Percentiles rank a stretch among this genome's conserved stretches.
These are phyloP conservation scores for Fusarium buharicum DNA, from an alignment of 2,329 filamentous ascomycete species.

Conservation along the genomic window DNA sequence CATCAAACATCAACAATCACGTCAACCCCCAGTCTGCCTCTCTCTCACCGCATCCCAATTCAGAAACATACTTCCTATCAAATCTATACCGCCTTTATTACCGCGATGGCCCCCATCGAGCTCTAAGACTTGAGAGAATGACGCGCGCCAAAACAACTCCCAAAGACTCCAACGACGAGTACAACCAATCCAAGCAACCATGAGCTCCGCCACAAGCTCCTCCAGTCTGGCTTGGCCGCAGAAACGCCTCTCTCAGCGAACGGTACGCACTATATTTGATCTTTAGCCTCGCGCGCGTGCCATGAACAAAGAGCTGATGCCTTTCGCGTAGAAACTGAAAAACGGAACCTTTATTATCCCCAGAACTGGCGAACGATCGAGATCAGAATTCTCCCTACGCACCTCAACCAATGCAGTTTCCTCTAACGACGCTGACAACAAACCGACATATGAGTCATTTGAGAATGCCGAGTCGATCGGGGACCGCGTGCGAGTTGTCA, in stretches of 20 bases:
- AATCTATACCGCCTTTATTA: background rate
- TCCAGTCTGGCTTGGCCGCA: conserved; percentile 54
- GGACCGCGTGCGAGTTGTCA: conserved; percentile 50
- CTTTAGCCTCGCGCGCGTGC: background rate
- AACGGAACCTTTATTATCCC: conserved; percentile 90
- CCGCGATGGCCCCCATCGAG: conserved; percentile 28
- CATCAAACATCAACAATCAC: conserved; percentile 6
- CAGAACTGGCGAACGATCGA: conserved; percentile 83
- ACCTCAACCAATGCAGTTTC: conserved; percentile 52
- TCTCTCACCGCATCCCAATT: background rate
- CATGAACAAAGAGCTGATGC: conserved; percentile 17
- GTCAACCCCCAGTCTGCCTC: background rate
- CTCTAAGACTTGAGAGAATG: conserved; percentile 39
- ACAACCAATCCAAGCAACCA: conserved; percentile 55
- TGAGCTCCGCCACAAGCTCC: conserved; percentile 50
- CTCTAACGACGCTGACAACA: conserved; percentile 18
- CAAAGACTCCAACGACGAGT: conserved; percentile 34
- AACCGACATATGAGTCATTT: conserved; percentile 34
- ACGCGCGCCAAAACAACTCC: conserved; percentile 28
- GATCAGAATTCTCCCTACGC: conserved; percentile 81
- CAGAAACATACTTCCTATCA: too few species aligned
- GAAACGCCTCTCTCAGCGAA: conserved; percentile 58
- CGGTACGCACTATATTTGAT: conserved; percentile 49
- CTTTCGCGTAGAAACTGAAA: conserved; percentile 70
- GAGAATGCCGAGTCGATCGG: conserved; percentile 47